Base-by-base conservation (phyloP, 2,329 filamentous ascomycete species). In the Sarocladium strictum region DNA sequence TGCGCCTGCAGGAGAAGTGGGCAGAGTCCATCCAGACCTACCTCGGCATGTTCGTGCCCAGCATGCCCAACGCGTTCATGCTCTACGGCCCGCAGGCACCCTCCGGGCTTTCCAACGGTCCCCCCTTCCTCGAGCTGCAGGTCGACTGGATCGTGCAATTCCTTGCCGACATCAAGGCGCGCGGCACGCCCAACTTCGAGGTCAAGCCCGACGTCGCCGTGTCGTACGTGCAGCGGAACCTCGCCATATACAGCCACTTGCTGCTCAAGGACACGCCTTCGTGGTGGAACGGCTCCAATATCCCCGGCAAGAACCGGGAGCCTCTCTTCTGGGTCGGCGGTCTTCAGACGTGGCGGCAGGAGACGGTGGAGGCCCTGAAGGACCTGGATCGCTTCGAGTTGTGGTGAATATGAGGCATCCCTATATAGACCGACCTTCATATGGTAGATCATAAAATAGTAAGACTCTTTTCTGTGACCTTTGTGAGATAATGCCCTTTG, bases 1-100 rank as follows among this genome's bases (percentile, higher is more conserved):
- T 58, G 7, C 60, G 58, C 3, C 59, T 75, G 2, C 59, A 63
- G 29, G 62, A 71, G 1, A 67, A 72, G 57, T 75, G 72, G 71
- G 61, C 54, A 24, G 38, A 60, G 1, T 69, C 69, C 0, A 64
- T 66, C 1, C 61, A 62, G 9, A 72, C 73, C 0, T 69, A 69
- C 53, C 68, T 76, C 19, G 76, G 76, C 3, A 69, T 73, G 41
- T 63, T 67, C 0, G 63, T 69, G 11, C 57, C 66, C 2, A 69
- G 68, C 0, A 78, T 71, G 58, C 76, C 75, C 1, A 78, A 78
- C 58, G 68, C 78, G 64, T 76, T 77, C 60, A 70, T 72, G 60
- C 62, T 65, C 7, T 72, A 70, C 54, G 72, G 72, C 0, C 72
- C 72, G 1, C 72, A 75, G 33, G 67, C 61, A 1, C 73, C 72